phyloP scores from a whole-genome alignment of 2,329 filamentous ascomycete genomes.

The Diaporthe longicolla region DNA sequence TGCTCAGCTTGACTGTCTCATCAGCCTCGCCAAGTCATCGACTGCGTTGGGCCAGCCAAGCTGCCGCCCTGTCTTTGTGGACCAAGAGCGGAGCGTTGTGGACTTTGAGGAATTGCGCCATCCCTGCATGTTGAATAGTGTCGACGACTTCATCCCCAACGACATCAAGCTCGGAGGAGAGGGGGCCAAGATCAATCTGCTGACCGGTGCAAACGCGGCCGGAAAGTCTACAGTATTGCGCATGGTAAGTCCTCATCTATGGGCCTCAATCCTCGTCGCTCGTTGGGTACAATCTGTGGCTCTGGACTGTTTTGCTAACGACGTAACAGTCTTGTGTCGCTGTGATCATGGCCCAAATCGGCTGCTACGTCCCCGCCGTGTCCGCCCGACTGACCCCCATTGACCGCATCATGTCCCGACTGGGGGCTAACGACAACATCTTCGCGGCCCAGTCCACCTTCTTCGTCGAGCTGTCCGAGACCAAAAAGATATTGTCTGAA shows the following conservation, averaged over 20 bases:
- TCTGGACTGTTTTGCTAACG: slow-evolving; percentile 46
- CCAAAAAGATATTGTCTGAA: slow-evolving; percentile 96
- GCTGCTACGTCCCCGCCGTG: slow-evolving; percentile 89
- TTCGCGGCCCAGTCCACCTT: slow-evolving; percentile 98
- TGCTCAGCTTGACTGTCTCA: slow-evolving; percentile 93
- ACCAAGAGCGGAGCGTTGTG: slow-evolving; percentile 87
- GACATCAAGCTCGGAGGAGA: slow-evolving; percentile 89
- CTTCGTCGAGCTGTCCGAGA: slow-evolving; percentile 97
- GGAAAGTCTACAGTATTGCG: slow-evolving; percentile 96
- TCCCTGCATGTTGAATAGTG: slow-evolving; percentile 91
- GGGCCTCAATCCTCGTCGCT: not conserved
- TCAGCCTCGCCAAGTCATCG: slow-evolving; percentile 92
- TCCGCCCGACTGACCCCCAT: slow-evolving; percentile 89
- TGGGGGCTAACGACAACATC: slow-evolving; percentile 98
- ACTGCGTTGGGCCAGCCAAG: slow-evolving; percentile 86
- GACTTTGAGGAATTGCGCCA: slow-evolving; percentile 94
- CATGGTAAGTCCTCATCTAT: slow-evolving; percentile 75
- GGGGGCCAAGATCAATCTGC: slow-evolving; percentile 85
- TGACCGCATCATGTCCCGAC: slow-evolving; percentile 97
- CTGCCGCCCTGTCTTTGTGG: slow-evolving; percentile 89
- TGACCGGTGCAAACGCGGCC: slow-evolving; percentile 96
- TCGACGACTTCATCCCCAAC: slow-evolving; percentile 97
- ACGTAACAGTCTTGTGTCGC: slow-evolving; percentile 83
- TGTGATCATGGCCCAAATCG: slow-evolving; percentile 97
- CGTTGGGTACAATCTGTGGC: too few relatives aligned